Conservation (phyloP, 352 stramenopile species). For the Globisporangium okanoganense region DNA sequence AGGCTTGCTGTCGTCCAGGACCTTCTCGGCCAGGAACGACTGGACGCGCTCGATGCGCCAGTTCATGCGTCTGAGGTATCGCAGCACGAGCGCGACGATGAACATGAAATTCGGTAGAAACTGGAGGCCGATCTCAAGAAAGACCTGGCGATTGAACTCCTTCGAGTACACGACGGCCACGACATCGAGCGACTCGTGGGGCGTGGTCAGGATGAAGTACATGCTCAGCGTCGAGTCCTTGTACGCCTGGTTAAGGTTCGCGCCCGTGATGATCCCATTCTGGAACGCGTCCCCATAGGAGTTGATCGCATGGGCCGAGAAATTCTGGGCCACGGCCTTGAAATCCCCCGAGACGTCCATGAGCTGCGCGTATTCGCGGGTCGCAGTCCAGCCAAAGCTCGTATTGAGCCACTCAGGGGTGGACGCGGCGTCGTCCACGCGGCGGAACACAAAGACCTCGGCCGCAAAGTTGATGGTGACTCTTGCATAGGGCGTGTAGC, state of each 20-base stretch:
- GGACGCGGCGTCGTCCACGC: constrained; percentile 46
- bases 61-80: constrained; percentile 71
- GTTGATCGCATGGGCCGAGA: constrained; percentile 64
- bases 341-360: constrained; percentile 60
- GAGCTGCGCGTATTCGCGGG: constrained; percentile 66
- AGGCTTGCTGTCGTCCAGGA: constrained; percentile 18
- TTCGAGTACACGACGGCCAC: constrained; percentile 66
- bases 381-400: constrained; percentile 52
- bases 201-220: constrained; percentile 79
- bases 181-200: constrained; percentile 55
- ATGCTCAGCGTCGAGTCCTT: constrained; percentile 66
- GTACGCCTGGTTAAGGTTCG: constrained; percentile 53
- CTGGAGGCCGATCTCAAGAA: constrained; percentile 53
- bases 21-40: constrained; percentile 69
- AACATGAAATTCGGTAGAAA: constrained; percentile 46
- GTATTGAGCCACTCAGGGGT: constrained; percentile 64
- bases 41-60: constrained; percentile 76
- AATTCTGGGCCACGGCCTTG: constrained; percentile 50
- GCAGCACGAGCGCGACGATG: constrained; percentile 42
- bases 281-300: constrained; percentile 66
- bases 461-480: constrained; percentile 76
- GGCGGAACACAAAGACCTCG: constrained; percentile 72
- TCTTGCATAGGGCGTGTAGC: constrained; percentile 54
- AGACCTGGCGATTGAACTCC: constrained; percentile 61
- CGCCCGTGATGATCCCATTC: constrained; percentile 49